phyloP scores from a whole-genome alignment of 495 filamentous ascomycete species.

The Penicillium ucsense region DNA sequence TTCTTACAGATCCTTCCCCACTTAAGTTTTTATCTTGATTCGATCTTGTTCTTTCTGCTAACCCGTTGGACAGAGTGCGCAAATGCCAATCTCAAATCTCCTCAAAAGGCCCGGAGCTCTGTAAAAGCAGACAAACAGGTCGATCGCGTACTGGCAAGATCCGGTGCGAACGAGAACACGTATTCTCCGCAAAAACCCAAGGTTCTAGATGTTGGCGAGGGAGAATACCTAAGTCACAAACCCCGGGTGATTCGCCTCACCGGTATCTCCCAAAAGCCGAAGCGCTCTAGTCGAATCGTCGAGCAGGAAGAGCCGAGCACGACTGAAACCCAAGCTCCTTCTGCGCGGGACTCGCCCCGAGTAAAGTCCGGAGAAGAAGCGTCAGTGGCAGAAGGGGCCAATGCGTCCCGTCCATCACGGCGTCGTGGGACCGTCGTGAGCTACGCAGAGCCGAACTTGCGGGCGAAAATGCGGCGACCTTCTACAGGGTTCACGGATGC shows the following conservation, averaged over 20 bases:
- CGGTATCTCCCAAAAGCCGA: slow-evolving; percentile 7
- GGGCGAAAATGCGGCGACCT: slow-evolving; percentile 80
- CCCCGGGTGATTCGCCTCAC: slow-evolving; percentile 3
- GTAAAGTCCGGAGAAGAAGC: slow-evolving; percentile 2
- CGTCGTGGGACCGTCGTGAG: slow-evolving; percentile 59
- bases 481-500: slow-evolving; percentile 66
- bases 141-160: background rate
- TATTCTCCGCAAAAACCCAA: slow-evolving; percentile 12
- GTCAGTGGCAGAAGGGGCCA: slow-evolving; percentile 16
- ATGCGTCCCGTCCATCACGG: slow-evolving; percentile 48
- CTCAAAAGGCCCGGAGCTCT: slow-evolving; percentile 14
- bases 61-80: slow-evolving; percentile 39
- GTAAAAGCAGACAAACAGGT: slow-evolving; percentile 9
- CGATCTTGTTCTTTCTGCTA: slow-evolving; percentile 5
- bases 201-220: slow-evolving; percentile 1
- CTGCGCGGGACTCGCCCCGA: slow-evolving; percentile 5
- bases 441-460: slow-evolving; percentile 77
- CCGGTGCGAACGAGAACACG: slow-evolving; percentile 7
- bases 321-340: background rate
- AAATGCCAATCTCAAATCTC: slow-evolving; percentile 34
- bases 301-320: slow-evolving; percentile 6
- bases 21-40: background rate
- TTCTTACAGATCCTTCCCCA: background rate
- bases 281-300: slow-evolving; percentile 2
- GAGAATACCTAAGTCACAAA: slow-evolving; percentile 2